Base-by-base conservation (phyloP, 495 filamentous ascomycete species). In the Trichoderma erinaceum region DNA sequence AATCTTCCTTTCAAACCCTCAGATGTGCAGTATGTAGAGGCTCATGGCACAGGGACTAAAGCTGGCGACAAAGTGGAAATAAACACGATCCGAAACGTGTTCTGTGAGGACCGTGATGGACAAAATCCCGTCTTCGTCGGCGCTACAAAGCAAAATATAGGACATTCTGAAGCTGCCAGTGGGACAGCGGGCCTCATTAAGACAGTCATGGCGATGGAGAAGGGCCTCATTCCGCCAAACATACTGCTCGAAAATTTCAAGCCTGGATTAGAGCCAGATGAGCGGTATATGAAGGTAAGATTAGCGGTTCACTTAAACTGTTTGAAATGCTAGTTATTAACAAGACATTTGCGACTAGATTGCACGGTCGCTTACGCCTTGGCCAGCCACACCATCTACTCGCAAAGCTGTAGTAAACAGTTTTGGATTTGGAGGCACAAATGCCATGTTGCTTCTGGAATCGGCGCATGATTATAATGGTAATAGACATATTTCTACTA, bases 161-260 rank as follows among this genome's bases (percentile, higher is more conserved):
- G 85, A 5, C 85, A 87, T 69, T 68, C 76, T 7, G 85, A 87
- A 69, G 82, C 76, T 15, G 75, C 79, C 0, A 77, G 76, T 63
- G 84, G 85, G 7, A 72, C 87, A 15, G 76, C 80, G 0, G 80
- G 76, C 1, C 67, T 87, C 2, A 81, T 87, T 41, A 87, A 87
- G 69, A 78, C 80, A 0, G 72, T 79, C n/a, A 67, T 85, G 63
- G 78, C 79, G 68, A 71, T 87, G 16, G 81, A 87, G 69, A 79
- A 77, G 52, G 81, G 78, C 38, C 68, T 76, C 67, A 75, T 81
- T 65, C 71, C 73, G 15, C 74, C 77, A 1, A 76, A 76, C 58
- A 67, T 82, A 8, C 73, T 75, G n/a, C 75, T 86, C 46, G 75
- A 81, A 10, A 76, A 77, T 0, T 71, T 81, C 3, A 88, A 84